Evolutionary conservation across 2,329 filamentous ascomycete species (phyloP), one percentile per base, ranked within the genome.

Genomic region (Metarhizium humberi): DNA sequence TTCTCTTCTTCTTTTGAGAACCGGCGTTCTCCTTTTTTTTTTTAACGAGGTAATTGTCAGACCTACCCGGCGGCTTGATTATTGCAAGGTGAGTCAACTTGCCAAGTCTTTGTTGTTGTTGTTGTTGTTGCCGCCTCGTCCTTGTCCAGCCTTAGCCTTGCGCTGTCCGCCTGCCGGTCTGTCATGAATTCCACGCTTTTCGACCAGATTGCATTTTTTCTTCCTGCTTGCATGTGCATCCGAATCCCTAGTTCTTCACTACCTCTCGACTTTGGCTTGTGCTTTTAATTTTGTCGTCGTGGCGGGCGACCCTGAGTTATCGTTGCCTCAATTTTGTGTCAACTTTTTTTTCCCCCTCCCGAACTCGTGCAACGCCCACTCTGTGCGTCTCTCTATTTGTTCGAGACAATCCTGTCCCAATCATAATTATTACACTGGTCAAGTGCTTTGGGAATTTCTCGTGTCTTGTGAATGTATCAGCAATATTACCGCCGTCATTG

Each of bases 31-130:
- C 54, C 38, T 40, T 34, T 51, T 53, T 50, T 51, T 53, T 52
- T 16, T 14, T 36, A 32, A 50, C 36, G 49, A 30, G 42, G 42
- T 47, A 29, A n/a, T 18, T 54, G 46, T 30, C 49, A 16, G n/a
- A 25, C 36, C 32, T 48, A 40, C 42, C 49, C 13, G 32, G 30
- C 25, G 30, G 32, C 42, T 34, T 38, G 16, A 18, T 43, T 25
- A n/a, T 52, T 38, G 54, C 36, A 38, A 56, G 57, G 58, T 60
- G 53, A 60, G 58, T 60, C 51, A 53, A 34, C 45, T 10, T 29
- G 50, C 18, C 4, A 52, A 11, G 51, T n/a, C 20, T 11, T 40
- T 36, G 29, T 40, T 36, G 29, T 46, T 56, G 38, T 55, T 55
- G 57, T 58, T 46, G 36, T 56, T 40, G 38, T 40, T 40, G 38